These are phyloP conservation scores for Rostrohypoxylon terebratum DNA, from an alignment of 495 filamentous ascomycete species.

Conservation along the genomic window DNA sequence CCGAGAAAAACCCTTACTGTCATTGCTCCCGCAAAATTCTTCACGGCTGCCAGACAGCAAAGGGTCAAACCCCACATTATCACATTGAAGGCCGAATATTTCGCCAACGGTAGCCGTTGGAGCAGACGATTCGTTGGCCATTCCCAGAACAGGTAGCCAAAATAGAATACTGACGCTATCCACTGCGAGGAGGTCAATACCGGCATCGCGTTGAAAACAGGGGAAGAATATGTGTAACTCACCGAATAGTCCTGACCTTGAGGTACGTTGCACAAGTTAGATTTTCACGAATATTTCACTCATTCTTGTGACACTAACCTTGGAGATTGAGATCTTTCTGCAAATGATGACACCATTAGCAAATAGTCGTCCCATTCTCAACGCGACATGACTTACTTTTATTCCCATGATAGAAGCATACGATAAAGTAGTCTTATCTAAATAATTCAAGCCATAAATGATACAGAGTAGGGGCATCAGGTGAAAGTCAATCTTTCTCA, in stretches of 20 bases:
- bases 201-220: background rate
- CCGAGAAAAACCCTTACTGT: constrained; percentile 71
- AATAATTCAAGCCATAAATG: constrained; percentile 72
- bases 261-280: background rate
- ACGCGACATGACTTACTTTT: constrained; percentile 53
- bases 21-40: constrained; percentile 59
- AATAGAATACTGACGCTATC: constrained; percentile 65
- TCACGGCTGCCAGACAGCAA: constrained; percentile 63
- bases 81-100: constrained; percentile 68
- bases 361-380: constrained; percentile 52
- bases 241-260: constrained; percentile 48
- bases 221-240: constrained; percentile 5
- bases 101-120: constrained; percentile 68
- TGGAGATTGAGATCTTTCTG: constrained; percentile 46
- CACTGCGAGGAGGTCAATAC: constrained; percentile 34
- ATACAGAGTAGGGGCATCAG: constrained; percentile 72
- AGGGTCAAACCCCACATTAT: constrained; percentile 70
- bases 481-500: constrained; percentile 70
- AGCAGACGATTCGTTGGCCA: constrained; percentile 72
- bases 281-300: background rate
- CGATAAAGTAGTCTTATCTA: constrained; percentile 74
- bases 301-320: constrained; percentile 17
- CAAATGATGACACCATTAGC: constrained; percentile 5
- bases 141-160: constrained; percentile 74
- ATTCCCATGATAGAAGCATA: constrained; percentile 74